These are phyloP conservation scores for Rosa persica DNA, from an alignment of 306 rosid genomes.

Conservation along the genomic window DNA sequence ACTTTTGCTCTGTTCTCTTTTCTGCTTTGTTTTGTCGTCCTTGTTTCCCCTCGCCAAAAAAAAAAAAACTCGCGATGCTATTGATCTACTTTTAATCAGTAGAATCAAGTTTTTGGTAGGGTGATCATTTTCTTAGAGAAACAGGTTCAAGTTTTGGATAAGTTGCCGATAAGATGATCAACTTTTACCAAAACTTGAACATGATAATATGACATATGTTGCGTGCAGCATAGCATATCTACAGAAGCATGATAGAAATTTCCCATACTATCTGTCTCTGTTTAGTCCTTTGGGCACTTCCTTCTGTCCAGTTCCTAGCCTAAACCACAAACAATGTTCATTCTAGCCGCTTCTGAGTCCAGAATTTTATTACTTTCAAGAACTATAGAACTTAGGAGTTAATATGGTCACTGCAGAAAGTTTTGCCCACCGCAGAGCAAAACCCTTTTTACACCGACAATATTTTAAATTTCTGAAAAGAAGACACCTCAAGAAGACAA, in stretches of 20 bases:
- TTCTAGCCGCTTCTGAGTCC: neutral
- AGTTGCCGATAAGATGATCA: neutral
- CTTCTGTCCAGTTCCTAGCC: neutral
- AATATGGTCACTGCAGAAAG: neutral
- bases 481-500: neutral
- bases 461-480: slow-evolving; percentile 8
- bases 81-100: neutral
- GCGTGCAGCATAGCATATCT: neutral
- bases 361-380: neutral
- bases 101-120: neutral
- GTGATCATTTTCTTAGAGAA: neutral
- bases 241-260: neutral
- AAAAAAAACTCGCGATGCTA: neutral
- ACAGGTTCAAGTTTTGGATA: neutral
- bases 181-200: slow-evolving; percentile 1
- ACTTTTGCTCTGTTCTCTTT: too few species aligned
- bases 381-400: neutral
- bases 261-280: neutral
- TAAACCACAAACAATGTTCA: neutral
- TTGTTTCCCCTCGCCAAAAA: too few species aligned
- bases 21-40: too few species aligned
- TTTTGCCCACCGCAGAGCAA: neutral
- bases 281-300: neutral
- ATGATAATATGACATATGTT: neutral
- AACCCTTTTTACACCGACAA: slow-evolving; percentile 29